These are phyloP conservation scores for Penicillium simplicissimum DNA, from an alignment of 495 filamentous ascomycete species.

Conservation along the genomic window DNA sequence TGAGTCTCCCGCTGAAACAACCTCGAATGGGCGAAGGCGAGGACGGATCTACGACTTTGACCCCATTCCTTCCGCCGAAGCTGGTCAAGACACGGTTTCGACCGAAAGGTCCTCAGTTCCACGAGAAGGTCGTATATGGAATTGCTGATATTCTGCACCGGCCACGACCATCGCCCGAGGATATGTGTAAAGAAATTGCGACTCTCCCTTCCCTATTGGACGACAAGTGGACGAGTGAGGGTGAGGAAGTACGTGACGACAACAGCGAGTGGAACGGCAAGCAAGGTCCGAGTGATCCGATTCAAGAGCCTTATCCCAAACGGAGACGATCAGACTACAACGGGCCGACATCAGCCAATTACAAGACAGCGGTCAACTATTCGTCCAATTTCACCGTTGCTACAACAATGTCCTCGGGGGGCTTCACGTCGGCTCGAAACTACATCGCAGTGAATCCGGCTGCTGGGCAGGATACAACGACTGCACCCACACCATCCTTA, in stretches of 20 bases:
- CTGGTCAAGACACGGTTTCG: constrained; percentile 52
- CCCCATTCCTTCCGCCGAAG: constrained; percentile 59
- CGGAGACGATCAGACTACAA: constrained; percentile 37
- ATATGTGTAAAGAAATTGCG: constrained; percentile 49
- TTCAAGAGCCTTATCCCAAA: constrained; percentile 35
- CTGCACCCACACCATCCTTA: constrained; percentile 5
- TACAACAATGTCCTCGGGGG: constrained; percentile 39
- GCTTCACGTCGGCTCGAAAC: constrained; percentile 46
- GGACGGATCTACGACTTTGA: constrained; percentile 51
- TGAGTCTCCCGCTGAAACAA: constrained; percentile 74
- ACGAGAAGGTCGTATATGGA: constrained; percentile 53
- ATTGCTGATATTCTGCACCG: constrained; percentile 66
- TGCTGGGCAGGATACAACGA: constrained; percentile 14
- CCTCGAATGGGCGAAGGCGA: constrained; percentile 58
- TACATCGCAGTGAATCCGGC: constrained; percentile 36
- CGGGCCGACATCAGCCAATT: constrained; percentile 26
- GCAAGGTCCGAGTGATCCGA: constrained; percentile 11
- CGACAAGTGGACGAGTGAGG: constrained; percentile 62
- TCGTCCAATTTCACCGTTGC: constrained; percentile 36
- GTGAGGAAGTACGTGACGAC: constrained; percentile 49
- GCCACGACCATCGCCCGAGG: constrained; percentile 47
- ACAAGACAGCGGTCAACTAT: constrained; percentile 26
- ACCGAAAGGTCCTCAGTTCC: constrained; percentile 57
- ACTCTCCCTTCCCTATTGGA: constrained; percentile 56
- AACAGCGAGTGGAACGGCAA: constrained; percentile 38